Evolutionary conservation across 352 stramenopile species (phyloP).

Genomic region (Globisporangium canariense): DNA sequence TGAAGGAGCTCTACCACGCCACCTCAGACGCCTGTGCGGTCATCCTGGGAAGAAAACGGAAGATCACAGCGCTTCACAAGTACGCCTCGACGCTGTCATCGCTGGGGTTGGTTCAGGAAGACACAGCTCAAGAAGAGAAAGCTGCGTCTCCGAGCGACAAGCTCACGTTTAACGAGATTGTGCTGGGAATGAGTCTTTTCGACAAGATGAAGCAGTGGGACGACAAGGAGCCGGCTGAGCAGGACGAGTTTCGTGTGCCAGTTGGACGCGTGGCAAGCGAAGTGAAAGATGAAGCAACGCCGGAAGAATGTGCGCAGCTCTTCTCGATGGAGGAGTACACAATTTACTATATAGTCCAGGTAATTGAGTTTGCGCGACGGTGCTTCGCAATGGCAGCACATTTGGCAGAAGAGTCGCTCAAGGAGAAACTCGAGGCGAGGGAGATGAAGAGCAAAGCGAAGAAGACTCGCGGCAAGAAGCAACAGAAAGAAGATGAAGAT

Average conservation of each 20-base stretch:
- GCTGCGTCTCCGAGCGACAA: background rate
- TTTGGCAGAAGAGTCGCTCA: constrained; percentile 25
- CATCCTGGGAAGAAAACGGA: constrained; percentile 41
- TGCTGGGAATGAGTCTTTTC: constrained; percentile 44
- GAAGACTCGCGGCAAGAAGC: background rate
- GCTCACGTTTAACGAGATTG: constrained; percentile 35
- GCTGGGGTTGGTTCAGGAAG: background rate
- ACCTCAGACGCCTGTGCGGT: constrained; percentile 57
- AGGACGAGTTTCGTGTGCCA: constrained; percentile 18
- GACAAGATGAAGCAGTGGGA: constrained; percentile 58
- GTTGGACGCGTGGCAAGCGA: background rate
- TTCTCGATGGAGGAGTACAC: constrained; percentile 46
- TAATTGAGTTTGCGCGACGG: constrained; percentile 61
- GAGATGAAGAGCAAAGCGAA: background rate
- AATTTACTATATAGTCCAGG: constrained; percentile 38
- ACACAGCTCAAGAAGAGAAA: background rate
- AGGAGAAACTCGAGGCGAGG: constrained; percentile 3
- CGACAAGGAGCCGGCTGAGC: constrained; percentile 17
- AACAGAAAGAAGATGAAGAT: constrained; percentile 7
- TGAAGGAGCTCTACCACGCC: constrained; percentile 69
- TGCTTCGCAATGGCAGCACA: constrained; percentile 63
- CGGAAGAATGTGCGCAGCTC: background rate
- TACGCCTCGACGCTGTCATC: constrained; percentile 25
- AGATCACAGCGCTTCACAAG: constrained; percentile 31
- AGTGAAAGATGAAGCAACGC: constrained; percentile 1